Evolutionary conservation across 2,329 filamentous ascomycete species (phyloP), one percentile per base, ranked within the genome.

Genomic region (Colletotrichum musicola): DNA sequence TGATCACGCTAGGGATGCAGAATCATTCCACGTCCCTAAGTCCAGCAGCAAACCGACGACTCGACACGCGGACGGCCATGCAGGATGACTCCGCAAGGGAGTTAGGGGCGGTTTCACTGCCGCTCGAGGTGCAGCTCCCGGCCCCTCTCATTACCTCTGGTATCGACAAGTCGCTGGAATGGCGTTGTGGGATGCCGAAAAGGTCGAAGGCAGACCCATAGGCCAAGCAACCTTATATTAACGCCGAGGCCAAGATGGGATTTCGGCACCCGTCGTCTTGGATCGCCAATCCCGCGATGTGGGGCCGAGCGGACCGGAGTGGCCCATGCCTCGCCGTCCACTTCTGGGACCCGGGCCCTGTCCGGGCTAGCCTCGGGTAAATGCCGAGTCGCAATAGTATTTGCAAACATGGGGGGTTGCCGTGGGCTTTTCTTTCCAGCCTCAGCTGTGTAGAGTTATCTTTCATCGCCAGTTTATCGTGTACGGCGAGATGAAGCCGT

Each of bases 201-300:
- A 44, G 18, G 20, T 42, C 13, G 20, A 44, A 42, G 57, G 27
- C 27, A 18, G 44, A 61, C 44, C 53, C 51, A 50, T 40, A 49
- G 44, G 61, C 61, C 61, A 64, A 64, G 61, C 27, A 56, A 64
- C 53, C 44, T 57, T 57, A 64, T 56, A 64, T 64, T 57, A 57
- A 49, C 42, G 35, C 53, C 51, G 14, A 64, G 51, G 51, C 42
- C 51, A 64, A 57, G 53, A 57, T 20, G 61, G 61, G 50, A n/a
- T 51, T 30, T 64, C 61, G 61, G 61, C 61, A 64, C n/a, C 30
- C 61, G 51, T 20, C 13, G 53, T 44, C 53, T 64, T 64, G 44
- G 61, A 18, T n/a, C 40, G 60, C 40, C 40, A 35, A 53, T 35
- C 30, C 30, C 30, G 30, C 30, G 30, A 35, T 35, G 30, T 35